Evolutionary conservation across 1,284 basidiomycete species (phyloP).

Genomic region (Naganishia cerealis): DNA sequence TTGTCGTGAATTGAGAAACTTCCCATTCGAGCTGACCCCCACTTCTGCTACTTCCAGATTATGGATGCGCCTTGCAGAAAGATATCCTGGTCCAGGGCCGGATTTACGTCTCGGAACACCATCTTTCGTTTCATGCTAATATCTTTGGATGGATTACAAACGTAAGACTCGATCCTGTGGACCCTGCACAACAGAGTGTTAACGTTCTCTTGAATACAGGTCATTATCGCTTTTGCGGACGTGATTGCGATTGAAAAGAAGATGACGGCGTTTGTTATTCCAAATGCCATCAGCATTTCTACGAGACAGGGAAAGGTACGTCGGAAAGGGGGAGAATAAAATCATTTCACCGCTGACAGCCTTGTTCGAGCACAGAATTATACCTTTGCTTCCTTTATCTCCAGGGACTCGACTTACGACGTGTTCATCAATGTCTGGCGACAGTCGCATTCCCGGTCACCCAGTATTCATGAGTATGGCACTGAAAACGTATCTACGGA

Average conservation of each 20-base stretch:
- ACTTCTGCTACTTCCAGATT: conserved; percentile 62
- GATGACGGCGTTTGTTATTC: conserved; percentile 98
- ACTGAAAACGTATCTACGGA: not conserved
- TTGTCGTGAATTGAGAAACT: not conserved
- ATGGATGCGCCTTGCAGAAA: conserved; percentile 91
- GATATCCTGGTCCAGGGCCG: conserved; percentile 96
- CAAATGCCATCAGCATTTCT: conserved; percentile 90
- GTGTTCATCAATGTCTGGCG: conserved; percentile 96
- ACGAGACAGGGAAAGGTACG: conserved; percentile 65
- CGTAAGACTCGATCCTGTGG: conserved; percentile 58
- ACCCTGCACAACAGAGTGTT: conserved; percentile 14
- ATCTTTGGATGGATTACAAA: conserved; percentile 99
- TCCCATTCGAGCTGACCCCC: conserved; percentile 30
- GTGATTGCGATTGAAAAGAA: conserved; percentile 89
- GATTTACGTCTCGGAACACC: conserved; percentile 95
- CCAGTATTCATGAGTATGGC: conserved; percentile 41
- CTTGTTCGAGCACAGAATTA: conserved; percentile 62
- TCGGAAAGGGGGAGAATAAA: not conserved
- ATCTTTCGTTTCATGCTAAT: conserved; percentile 96
- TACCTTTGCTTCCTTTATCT: conserved; percentile 93
- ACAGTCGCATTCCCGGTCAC: conserved; percentile 76
- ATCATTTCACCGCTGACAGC: not conserved
- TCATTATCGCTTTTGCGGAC: conserved; percentile 87
- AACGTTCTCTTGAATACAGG: conserved; percentile 56
- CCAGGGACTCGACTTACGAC: conserved; percentile 92